A percentile compares a stretch with the other conserved stretches of the same genome.
phyloP scores from a whole-genome alignment of 768 basidiomycete species.

The Suillus spraguei region DNA sequence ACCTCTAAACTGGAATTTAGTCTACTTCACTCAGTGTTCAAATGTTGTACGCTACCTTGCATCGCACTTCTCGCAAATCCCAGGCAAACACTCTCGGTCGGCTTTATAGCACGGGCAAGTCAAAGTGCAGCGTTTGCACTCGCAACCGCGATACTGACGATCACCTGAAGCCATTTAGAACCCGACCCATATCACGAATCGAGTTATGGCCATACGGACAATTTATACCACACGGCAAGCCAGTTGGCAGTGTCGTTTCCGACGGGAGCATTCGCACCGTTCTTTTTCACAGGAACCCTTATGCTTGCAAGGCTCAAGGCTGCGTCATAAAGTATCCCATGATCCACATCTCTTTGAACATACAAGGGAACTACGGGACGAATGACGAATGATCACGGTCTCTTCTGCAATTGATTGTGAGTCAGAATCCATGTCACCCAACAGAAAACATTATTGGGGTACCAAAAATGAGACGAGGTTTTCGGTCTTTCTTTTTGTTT shows the following conservation, averaged over 20 bases:
- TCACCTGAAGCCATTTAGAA: constrained; percentile 35
- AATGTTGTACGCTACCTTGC: constrained; percentile 36
- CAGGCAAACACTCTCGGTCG: constrained; percentile 54
- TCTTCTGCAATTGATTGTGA: constrained; percentile 18
- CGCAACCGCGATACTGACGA: constrained; percentile 46
- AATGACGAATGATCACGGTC: rapidly evolving
- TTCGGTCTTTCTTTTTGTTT: constrained; percentile 12
- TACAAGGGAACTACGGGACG: constrained; percentile 16
- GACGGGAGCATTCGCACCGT: constrained; percentile 43
- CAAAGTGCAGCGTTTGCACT: constrained; percentile 31
- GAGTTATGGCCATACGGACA: constrained; percentile 35
- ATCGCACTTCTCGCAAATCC: constrained; percentile 47
- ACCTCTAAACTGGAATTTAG: constrained; percentile 24
- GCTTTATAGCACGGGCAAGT: constrained; percentile 40
- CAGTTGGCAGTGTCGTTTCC: constrained; percentile 45
- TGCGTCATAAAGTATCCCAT: constrained; percentile 15
- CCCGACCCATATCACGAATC: constrained; percentile 18
- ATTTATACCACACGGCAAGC: constrained; percentile 46
- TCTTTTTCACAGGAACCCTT: constrained; percentile 45
- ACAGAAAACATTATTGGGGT: neutral
- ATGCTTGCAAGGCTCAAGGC: constrained; percentile 46
- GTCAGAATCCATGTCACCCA: neutral
- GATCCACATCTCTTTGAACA: neutral
- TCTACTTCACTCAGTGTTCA: neutral
- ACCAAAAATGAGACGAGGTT: constrained; percentile 20